These are phyloP conservation scores for Cnidoscolus chayamansa DNA, from an alignment of 441 rosid genomes.

Conservation along the genomic window DNA sequence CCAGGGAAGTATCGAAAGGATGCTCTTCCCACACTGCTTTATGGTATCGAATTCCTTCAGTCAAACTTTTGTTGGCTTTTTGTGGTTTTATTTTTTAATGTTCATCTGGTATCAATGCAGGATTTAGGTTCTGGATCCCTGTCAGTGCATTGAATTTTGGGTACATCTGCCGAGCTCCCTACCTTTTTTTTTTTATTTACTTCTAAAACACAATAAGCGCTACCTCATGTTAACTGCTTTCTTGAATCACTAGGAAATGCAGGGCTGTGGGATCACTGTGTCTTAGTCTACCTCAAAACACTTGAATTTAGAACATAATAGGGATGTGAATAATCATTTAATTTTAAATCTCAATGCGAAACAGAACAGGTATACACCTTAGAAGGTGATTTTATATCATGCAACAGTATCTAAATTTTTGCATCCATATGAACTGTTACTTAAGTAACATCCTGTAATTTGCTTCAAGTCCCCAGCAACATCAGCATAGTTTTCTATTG, in stretches of 20 bases:
- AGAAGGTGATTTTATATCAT: not conserved
- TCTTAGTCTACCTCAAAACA: not conserved
- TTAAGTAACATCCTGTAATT: not conserved
- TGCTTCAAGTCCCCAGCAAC: not conserved
- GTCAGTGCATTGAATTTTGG: conserved; percentile 81
- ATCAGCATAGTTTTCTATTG: not conserved
- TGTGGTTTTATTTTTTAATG: conserved; percentile 17
- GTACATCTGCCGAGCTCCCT: conserved; percentile 32
- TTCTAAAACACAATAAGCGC: not conserved
- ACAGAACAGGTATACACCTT: not conserved
- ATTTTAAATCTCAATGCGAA: conserved; percentile 1
- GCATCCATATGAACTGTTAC: not conserved
- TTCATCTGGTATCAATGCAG: conserved; percentile 42
- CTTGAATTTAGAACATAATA: not conserved
- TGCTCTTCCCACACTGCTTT: conserved; percentile 72
- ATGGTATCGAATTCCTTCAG: conserved; percentile 43
- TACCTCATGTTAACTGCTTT: not conserved
- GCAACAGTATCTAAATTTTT: not conserved
- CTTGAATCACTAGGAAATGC: not conserved
- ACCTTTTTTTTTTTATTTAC: not conserved
- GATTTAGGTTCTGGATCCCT: conserved; percentile 93
- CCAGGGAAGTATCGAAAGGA: conserved; percentile 68
- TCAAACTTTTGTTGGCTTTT: conserved; percentile 21
- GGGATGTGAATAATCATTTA: not conserved
- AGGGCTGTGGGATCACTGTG: not conserved